Conservation (phyloP, 495 filamentous ascomycete species). For the Ramalina intermedia region DNA sequence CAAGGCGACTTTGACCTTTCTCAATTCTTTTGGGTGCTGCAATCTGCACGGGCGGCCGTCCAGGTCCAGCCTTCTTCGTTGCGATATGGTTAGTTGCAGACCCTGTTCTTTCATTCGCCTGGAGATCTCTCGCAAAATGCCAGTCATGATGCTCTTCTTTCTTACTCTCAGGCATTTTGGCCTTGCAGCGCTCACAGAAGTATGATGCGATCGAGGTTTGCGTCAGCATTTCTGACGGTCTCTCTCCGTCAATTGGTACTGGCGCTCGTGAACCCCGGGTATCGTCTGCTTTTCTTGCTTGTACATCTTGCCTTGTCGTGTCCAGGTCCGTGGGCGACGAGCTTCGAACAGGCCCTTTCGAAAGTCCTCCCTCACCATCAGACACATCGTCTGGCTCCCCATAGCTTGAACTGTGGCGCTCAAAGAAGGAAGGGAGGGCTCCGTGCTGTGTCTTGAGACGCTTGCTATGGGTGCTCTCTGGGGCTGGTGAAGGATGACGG, state of each 20-base stretch:
- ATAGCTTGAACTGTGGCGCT: not conserved
- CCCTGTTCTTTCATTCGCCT: conserved; percentile 37
- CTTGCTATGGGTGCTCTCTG: conserved; percentile 29
- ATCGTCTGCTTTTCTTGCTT: not conserved
- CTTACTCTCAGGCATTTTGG: conserved; percentile 36
- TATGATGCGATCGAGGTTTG: conserved; percentile 32
- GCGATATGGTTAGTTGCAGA: conserved; percentile 5
- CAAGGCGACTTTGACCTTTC: conserved; percentile 62
- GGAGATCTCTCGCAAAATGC: conserved; percentile 86
- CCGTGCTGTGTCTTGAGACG: conserved; percentile 34
- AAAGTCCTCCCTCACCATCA: not conserved
- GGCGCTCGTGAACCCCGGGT: not conserved
- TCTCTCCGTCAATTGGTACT: not conserved
- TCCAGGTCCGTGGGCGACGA: not conserved
- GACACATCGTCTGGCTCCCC: conserved; percentile 4
- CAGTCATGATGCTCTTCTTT: conserved; percentile 79
- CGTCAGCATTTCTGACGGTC: too few relatives aligned
- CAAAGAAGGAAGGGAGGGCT: conserved; percentile 47
- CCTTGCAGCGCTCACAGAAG: conserved; percentile 53
- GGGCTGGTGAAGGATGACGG: conserved; percentile 12
- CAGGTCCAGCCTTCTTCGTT: not conserved
- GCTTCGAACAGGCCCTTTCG: too few relatives aligned
- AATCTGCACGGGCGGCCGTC: not conserved
- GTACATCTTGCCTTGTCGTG: not conserved
- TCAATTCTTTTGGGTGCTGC: conserved; percentile 36